Evolutionary conservation across 1,139 yeast species (phyloP).

Genomic region (Lodderomyces pseudojiufengensis): DNA sequence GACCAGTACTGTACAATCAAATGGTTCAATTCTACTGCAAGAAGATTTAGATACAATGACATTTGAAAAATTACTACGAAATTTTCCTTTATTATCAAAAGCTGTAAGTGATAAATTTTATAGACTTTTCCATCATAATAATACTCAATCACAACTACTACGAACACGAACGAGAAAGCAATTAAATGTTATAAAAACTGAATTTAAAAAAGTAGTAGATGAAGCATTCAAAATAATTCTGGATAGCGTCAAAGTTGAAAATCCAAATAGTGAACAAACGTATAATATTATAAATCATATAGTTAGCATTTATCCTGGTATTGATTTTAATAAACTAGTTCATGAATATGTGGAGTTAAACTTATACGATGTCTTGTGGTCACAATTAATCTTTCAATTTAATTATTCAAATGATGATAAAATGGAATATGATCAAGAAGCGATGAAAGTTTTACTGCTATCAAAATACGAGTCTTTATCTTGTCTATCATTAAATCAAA

Average conservation of each 20-base stretch:
- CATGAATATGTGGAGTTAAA: slow-evolving; percentile 70
- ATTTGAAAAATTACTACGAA: slow-evolving; percentile 44
- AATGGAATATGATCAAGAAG: slow-evolving; percentile 22
- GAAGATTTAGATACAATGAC: slow-evolving; percentile 18
- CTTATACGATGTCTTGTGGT: slow-evolving; percentile 64
- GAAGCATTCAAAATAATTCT: slow-evolving; percentile 39
- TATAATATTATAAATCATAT: slow-evolving; percentile 31
- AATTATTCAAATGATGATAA: slow-evolving; percentile 31
- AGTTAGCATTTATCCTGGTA: slow-evolving; percentile 34
- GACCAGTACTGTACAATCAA: slow-evolving; percentile 3
- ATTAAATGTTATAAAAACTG: slow-evolving; percentile 25
- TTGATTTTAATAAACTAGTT: slow-evolving; percentile 54
- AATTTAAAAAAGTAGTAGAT: slow-evolving; percentile 33
- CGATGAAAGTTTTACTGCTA: slow-evolving; percentile 29
- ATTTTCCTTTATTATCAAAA: slow-evolving; percentile 44
- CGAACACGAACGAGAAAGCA: slow-evolving; percentile 30
- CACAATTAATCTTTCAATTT: slow-evolving; percentile 41
- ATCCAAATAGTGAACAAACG: slow-evolving; percentile 36
- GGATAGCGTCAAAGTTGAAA: slow-evolving; percentile 37
- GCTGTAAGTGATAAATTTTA: slow-evolving; percentile 47
- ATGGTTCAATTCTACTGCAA: background rate
- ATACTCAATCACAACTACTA: slow-evolving; percentile 30
- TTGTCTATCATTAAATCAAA: slow-evolving; percentile 65
- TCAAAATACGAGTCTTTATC: slow-evolving; percentile 41
- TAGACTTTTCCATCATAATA: slow-evolving; percentile 43